These are phyloP conservation scores for Cryptococcus sp. DNA, from an alignment of 1,284 basidiomycete genomes.

Conservation along the genomic window DNA sequence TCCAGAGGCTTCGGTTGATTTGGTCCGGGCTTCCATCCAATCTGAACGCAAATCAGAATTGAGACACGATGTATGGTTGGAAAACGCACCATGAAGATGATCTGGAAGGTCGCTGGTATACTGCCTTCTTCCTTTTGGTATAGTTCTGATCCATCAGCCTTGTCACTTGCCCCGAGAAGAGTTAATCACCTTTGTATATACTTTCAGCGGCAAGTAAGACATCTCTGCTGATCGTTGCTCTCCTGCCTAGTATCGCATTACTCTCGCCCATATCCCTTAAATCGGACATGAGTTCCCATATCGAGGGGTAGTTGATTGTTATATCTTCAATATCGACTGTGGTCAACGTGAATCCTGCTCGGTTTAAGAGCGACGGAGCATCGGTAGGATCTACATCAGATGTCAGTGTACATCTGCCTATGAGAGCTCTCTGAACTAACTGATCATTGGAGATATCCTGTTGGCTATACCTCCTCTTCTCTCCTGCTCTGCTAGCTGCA, in stretches of 20 bases:
- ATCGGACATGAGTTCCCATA: slow-evolving; percentile 95
- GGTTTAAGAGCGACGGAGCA: slow-evolving; percentile 81
- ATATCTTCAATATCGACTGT: slow-evolving; percentile 97
- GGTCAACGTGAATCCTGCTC: slow-evolving; percentile 89
- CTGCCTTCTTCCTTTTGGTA: slow-evolving; percentile 77
- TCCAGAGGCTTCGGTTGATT: slow-evolving; percentile 78
- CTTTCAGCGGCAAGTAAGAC: slow-evolving; percentile 85
- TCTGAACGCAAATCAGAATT: slow-evolving; percentile 53
- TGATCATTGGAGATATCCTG: slow-evolving; percentile 94
- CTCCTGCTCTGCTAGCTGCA: slow-evolving; percentile 93
- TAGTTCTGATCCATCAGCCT: slow-evolving; percentile 56
- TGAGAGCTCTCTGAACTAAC: slow-evolving; percentile 49
- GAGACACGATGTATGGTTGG: no score
- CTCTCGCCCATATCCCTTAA: slow-evolving; percentile 93
- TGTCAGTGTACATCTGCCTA: background rate
- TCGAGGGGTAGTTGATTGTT: slow-evolving; percentile 82
- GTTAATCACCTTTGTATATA: slow-evolving; percentile 74
- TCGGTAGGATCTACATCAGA: slow-evolving; percentile 68
- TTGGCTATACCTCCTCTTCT: slow-evolving; percentile 93
- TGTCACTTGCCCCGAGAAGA: background rate
- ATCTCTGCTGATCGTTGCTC: slow-evolving; percentile 64
- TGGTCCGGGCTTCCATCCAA: slow-evolving; percentile 95
- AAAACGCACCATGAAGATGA: slow-evolving; percentile 81
- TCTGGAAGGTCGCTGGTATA: slow-evolving; percentile 90
- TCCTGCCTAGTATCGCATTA: slow-evolving; percentile 83